These are phyloP conservation scores for Lactarius trivialis DNA, from an alignment of 768 basidiomycete genomes.

Conservation along the genomic window DNA sequence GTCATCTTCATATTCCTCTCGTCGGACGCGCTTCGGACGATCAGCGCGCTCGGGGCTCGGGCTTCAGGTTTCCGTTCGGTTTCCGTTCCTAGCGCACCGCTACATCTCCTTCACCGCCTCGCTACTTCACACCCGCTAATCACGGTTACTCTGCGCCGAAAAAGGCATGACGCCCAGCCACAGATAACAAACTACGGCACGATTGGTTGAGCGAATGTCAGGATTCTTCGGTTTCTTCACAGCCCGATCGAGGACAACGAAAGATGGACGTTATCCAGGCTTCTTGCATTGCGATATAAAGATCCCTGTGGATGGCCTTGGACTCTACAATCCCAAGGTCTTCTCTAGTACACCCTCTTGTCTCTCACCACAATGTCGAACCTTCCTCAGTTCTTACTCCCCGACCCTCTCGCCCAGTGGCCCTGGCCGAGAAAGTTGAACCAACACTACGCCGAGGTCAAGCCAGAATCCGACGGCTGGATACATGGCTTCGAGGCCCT, in stretches of 20 bases:
- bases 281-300: background rate
- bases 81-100: too few species aligned
- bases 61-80: too few species aligned
- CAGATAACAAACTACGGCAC: background rate
- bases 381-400: background rate
- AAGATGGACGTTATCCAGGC: too few species aligned
- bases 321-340: background rate
- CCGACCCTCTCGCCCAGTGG: slow-evolving; percentile 18
- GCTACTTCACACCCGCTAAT: background rate
- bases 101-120: background rate
- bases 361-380: background rate
- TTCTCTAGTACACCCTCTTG: background rate
- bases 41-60: background rate
- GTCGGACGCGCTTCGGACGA: too few species aligned
- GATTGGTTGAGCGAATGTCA: background rate
- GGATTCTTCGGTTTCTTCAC: background rate
- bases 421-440: slow-evolving; percentile 22
- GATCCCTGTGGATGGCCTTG: background rate
- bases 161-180: background rate
- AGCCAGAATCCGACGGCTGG: slow-evolving; percentile 19
- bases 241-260: background rate
- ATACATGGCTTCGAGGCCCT: slow-evolving; percentile 19
- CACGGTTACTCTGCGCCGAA: background rate
- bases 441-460: slow-evolving; percentile 19
- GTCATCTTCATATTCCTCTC: too few species aligned